A percentile compares a stretch with the other conserved stretches of the same genome.
phyloP scores from a whole-genome alignment of 129 eudicot genomes.

The Flaveria brownii region DNA sequence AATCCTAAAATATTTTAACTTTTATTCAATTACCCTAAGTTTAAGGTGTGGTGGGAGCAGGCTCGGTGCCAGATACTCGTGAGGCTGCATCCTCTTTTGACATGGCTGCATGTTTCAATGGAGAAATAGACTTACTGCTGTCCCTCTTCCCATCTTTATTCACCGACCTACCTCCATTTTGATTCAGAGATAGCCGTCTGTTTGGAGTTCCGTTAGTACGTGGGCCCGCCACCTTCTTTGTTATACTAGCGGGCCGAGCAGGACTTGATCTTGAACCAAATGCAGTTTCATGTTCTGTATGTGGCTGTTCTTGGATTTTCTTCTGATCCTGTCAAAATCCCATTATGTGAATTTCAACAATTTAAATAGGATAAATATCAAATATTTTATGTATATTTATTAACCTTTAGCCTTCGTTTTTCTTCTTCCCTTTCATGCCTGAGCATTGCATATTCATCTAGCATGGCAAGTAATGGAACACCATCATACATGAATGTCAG shows the following conservation, averaged over 20 bases:
- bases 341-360: neutral
- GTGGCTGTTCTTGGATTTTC: constrained; percentile 74
- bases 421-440: constrained; percentile 98
- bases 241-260: constrained; percentile 49
- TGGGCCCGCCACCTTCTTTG: constrained; percentile 75
- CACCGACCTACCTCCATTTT: constrained; percentile 68
- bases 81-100: constrained; percentile 79
- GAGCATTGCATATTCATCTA: constrained; percentile 89
- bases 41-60: constrained; percentile 68
- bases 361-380: neutral
- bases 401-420: constrained; percentile 85
- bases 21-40: constrained; percentile 19
- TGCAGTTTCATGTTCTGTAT: constrained; percentile 56
- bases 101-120: constrained; percentile 62
- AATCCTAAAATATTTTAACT: constrained; percentile 36
- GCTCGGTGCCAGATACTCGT: constrained; percentile 65
- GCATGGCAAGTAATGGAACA: constrained; percentile 95
- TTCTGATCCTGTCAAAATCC: constrained; percentile 73
- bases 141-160: constrained; percentile 73
- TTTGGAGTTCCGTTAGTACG: constrained; percentile 74
- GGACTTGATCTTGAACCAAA: constrained; percentile 90
- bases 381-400: neutral
- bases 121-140: constrained; percentile 52
- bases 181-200: constrained; percentile 76
- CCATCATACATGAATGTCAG: constrained; percentile 82